A percentile compares a stretch with the other conserved stretches of the same genome.
These are phyloP conservation scores for Penstemon eatonii DNA, from an alignment of 257 asterid species.

Conservation along the genomic window DNA sequence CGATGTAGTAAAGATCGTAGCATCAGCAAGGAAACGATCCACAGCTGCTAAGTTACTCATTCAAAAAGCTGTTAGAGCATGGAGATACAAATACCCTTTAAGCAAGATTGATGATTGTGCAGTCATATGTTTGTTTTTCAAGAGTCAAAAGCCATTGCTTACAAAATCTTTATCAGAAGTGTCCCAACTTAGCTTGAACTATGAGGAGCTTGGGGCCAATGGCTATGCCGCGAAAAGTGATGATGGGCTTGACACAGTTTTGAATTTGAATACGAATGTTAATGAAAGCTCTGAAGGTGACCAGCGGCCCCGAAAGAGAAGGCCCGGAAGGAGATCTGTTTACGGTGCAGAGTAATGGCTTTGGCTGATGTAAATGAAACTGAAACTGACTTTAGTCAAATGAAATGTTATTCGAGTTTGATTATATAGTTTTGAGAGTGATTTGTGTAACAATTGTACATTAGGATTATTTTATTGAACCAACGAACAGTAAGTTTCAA, in stretches of 20 bases:
- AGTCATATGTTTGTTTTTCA: conserved; percentile 66
- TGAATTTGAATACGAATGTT: conserved; percentile 50
- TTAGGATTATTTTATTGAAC: no score
- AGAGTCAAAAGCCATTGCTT: conserved; percentile 45
- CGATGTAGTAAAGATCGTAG: conserved; percentile 62
- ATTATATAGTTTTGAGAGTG: no score
- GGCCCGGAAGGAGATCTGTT: conserved; percentile 35
- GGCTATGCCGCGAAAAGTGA: conserved; percentile 39
- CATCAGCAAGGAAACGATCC: conserved; percentile 60
- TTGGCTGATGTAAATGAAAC: background rate
- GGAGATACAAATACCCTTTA: conserved; percentile 65
- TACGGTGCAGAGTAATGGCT: conserved; percentile 25
- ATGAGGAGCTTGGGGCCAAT: conserved; percentile 35
- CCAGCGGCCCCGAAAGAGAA: conserved; percentile 33
- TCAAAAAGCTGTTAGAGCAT: conserved; percentile 60
- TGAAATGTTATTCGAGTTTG: no score
- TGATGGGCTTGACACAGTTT: conserved; percentile 75
- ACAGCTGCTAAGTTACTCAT: conserved; percentile 60
- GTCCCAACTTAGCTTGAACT: conserved; percentile 45
- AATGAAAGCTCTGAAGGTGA: conserved; percentile 27
- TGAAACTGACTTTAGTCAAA: background rate
- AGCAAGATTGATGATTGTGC: conserved; percentile 81
- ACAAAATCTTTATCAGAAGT: conserved; percentile 52
- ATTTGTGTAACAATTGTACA: no score
- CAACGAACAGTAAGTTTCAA: no score